Percentiles rank a stretch among this genome's conserved stretches.
Conservation (phyloP, 2,329 filamentous ascomycete genomes). For the Nemania sp. region DNA sequence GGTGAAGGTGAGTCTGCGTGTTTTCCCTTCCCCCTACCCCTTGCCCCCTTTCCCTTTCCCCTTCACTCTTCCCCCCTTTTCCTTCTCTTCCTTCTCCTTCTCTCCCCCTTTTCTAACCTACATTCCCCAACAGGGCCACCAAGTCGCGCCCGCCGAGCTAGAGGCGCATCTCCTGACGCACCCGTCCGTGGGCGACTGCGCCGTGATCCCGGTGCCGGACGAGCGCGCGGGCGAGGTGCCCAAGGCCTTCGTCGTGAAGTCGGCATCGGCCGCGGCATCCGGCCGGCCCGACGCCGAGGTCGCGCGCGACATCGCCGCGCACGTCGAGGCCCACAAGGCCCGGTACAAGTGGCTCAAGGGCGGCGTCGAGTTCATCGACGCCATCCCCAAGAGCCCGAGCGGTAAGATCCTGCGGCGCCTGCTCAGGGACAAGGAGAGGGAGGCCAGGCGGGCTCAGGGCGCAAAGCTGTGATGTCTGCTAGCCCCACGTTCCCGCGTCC, state of each 20-base stretch:
- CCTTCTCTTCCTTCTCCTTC: too few species aligned
- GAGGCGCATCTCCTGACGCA: slow-evolving; percentile 80
- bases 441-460: slow-evolving; percentile 61
- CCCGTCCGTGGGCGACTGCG: slow-evolving; percentile 74
- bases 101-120: neutral
- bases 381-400: slow-evolving; percentile 66
- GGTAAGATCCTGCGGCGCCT: slow-evolving; percentile 67
- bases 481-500: neutral
- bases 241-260: slow-evolving; percentile 68
- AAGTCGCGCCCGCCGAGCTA: slow-evolving; percentile 83
- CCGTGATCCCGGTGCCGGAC: slow-evolving; percentile 75
- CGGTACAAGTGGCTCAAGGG: slow-evolving; percentile 62
- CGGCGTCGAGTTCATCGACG: slow-evolving; percentile 58
- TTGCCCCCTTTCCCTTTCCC: neutral
- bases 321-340: slow-evolving; percentile 62
- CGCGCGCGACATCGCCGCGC: slow-evolving; percentile 51
- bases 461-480: slow-evolving; percentile 57
- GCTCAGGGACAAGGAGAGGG: slow-evolving; percentile 70
- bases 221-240: slow-evolving; percentile 67
- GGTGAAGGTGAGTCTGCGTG: slow-evolving; percentile 51
- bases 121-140: slow-evolving; percentile 58
- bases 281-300: slow-evolving; percentile 44
- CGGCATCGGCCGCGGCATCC: slow-evolving; percentile 46
- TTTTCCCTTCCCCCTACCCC: neutral
- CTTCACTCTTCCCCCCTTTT: neutral